Evolutionary conservation across 768 basidiomycete genomes (phyloP), one percentile per base, ranked within the genome.

Genomic region (Pleurotus citrinopileatus): DNA sequence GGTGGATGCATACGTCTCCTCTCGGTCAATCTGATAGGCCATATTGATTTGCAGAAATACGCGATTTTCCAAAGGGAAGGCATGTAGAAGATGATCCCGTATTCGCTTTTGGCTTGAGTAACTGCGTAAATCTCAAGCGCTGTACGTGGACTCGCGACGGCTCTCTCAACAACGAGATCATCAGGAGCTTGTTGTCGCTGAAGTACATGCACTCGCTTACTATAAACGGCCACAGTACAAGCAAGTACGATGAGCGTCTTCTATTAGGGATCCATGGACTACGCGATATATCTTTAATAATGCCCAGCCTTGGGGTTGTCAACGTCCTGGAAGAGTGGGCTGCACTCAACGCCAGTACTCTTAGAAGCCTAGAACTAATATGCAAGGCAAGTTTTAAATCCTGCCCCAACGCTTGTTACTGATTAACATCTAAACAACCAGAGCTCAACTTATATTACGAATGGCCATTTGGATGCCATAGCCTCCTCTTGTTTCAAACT

Each of bases 81-180:
- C 61, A 6, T 60, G 63, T 0, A 64, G 69, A n/a, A 66, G 73
- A 2, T 64, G 68, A 1, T 57, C 80, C 68, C 4, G 58, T 69
- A 7, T 81, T 86, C 43, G 48, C 77, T 4, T 61, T 56, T 44
- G 89, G 81, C 0, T 65, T 91, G 12, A 63, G 66, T 44, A 87
- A 90, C 61, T 89, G 88, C 60, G 61, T 67, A 36, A 82, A 82
- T 55, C 75, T 92, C 9, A 71, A 60, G 40, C 73, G 81, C 4
- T 91, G 87, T 61, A 81, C 82, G 3, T 93, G 89, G 89, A 92
- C 91, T 8, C 80, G 90, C 38, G 86, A 91, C 58, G 87, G 89
- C 3, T 84, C 91, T 3, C 67, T 92, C 19, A 81, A 73, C 36
- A 79, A 84, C 3, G 68, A 71, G 0, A 78, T 89, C 28, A 73